phyloP scores from a whole-genome alignment of 257 asterid genomes.

The Nicotiana sylvestris region DNA sequence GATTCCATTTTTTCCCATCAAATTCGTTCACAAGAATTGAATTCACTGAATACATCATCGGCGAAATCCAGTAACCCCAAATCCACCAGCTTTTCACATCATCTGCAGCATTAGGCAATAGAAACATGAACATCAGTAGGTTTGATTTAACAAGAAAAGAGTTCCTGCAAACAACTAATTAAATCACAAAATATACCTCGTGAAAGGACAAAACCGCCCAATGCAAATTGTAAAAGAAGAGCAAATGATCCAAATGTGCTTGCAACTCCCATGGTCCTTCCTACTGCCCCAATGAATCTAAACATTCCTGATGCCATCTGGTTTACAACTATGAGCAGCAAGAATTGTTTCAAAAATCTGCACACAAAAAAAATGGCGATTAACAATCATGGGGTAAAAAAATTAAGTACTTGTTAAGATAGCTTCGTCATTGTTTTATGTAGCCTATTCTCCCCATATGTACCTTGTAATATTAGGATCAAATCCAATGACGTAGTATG shows the following conservation, averaged over 20 bases:
- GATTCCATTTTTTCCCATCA: constrained; percentile 52
- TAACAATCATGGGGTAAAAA: not conserved
- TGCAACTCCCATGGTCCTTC: constrained; percentile 63
- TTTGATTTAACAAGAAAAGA: not conserved
- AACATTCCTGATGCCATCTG: constrained; percentile 54
- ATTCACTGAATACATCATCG: constrained; percentile 65
- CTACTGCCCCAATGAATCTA: constrained; percentile 48
- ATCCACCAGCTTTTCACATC: constrained; percentile 66
- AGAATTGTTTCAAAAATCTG: constrained; percentile 60
- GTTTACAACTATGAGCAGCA: constrained; percentile 37
- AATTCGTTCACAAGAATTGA: constrained; percentile 63
- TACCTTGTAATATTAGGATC: constrained; percentile 65
- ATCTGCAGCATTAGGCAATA: constrained; percentile 15
- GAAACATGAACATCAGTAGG: not conserved
- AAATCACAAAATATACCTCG: constrained; percentile 36
- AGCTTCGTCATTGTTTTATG: not conserved
- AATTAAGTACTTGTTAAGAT: not conserved
- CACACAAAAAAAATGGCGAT: not conserved
- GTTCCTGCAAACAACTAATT: not conserved
- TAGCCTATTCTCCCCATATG: not conserved
- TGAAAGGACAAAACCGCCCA: constrained; percentile 66
- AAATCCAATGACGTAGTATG: constrained; percentile 60
- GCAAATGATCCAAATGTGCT: constrained; percentile 62
- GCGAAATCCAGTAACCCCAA: constrained; percentile 76
- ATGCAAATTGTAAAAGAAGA: constrained; percentile 42